Base-by-base conservation (phyloP, 805 yeast genomes). In the Starmerella bombicola region DNA sequence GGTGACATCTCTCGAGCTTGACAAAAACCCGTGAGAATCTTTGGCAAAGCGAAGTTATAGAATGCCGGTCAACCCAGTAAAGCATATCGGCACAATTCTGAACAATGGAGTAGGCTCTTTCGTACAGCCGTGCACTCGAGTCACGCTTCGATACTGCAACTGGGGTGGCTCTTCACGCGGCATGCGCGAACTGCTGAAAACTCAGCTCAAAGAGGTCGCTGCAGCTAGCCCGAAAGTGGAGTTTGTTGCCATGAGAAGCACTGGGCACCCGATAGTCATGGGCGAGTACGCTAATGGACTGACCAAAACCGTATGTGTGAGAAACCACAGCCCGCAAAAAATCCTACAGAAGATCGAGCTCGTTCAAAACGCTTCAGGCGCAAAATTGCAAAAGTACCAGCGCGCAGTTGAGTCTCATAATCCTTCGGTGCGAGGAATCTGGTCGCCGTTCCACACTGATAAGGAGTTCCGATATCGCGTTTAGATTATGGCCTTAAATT, bases 81-180 rank as follows among this genome's bases (percentile, higher is more conserved):
- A 33, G 32, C 44, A 32, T 30, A 43, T 48, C 24, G 39, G 40
- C 16, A 41, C 50, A n/a, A 25, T 43, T 18, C 38, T 54, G 15
- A 42, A 44, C 33, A 60, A 61, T 44, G 64, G 65, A 7, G 53
- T 61, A 18, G 63, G 64, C 21, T 45, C 59, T 24, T 61, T 59
- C 38, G 56, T 54, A 24, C 61, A 54, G 42, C 62, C 67, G 45
- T 85, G 97, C 65, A 74, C 72, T 52, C 74, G 72, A 55, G 70
- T 91, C 38, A 70, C 78, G 1, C 59, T 91, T 34, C 79, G 81
- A 46, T 91, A 78, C 64, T 85, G 95, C 65, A 85, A 91, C 68
- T 80, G 93, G 78, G 97, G 96, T 32, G 97, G 96, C 18, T 80
- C 93, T 2, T 86, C 97, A 1, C 68, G 69, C 38, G 96, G 96